Conservation (phyloP, 140 eudicot species). For the Senecio squalidus region DNA sequence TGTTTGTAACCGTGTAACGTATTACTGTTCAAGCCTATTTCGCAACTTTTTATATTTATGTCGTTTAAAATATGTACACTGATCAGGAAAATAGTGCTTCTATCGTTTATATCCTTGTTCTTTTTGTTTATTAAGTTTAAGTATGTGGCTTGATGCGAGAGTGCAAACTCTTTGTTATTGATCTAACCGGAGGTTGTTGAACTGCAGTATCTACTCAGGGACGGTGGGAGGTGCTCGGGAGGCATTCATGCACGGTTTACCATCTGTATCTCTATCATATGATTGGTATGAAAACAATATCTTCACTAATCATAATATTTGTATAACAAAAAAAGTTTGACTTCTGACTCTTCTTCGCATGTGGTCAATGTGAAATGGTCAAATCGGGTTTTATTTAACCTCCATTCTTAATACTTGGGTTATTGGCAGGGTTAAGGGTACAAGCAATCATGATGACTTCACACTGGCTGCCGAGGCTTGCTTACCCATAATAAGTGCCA, state of each 20-base stretch:
- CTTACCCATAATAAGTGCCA: slow-evolving; percentile 66
- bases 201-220: slow-evolving; percentile 82
- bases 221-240: slow-evolving; percentile 97
- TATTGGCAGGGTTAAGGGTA: slow-evolving; percentile 59
- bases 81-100: too few species aligned
- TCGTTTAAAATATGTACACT: too few species aligned
- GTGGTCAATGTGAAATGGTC: neutral
- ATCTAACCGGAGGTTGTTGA: slow-evolving; percentile 4
- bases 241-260: slow-evolving; percentile 76
- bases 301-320: neutral
- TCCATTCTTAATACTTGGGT: too few species aligned
- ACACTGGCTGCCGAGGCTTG: slow-evolving; percentile 90
- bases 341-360: neutral
- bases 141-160: too few species aligned
- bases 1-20: neutral
- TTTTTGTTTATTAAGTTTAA: too few species aligned
- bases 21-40: neutral
- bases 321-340: neutral
- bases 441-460: slow-evolving; percentile 52
- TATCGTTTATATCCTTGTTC: too few species aligned
- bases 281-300: slow-evolving; percentile 60
- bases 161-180: slow-evolving; percentile 1
- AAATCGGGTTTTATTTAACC: too few species aligned
- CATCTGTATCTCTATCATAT: slow-evolving; percentile 77
- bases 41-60: neutral